Evolutionary conservation across 129 eudicot species (phyloP).

Genomic region (Saposhnikovia divaricata): DNA sequence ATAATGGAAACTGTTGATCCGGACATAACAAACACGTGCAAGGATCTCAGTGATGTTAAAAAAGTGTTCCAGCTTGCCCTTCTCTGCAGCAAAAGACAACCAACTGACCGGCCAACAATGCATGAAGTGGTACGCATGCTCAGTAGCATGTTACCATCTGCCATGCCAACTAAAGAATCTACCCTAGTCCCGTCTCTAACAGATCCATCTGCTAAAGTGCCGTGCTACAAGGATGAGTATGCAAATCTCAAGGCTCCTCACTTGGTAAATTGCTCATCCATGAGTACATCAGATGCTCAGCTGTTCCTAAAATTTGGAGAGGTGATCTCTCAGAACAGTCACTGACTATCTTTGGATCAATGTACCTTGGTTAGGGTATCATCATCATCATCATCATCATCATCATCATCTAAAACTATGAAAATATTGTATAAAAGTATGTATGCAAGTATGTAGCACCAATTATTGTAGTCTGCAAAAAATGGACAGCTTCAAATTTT

Average conservation of each 20-base stretch:
- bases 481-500: neutral
- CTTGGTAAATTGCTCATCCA: conserved; percentile 71
- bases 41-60: conserved; percentile 68
- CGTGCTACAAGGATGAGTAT: conserved; percentile 81
- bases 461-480: conserved; percentile 22
- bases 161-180: conserved; percentile 20
- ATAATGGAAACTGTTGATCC: conserved; percentile 95
- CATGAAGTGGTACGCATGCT: conserved; percentile 92
- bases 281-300: conserved; percentile 97
- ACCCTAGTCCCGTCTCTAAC: conserved; percentile 15
- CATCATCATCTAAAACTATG: neutral
- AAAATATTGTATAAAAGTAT: conserved; percentile 5
- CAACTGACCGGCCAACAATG: conserved; percentile 88
- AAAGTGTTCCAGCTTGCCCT: conserved; percentile 90
- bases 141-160: conserved; percentile 41
- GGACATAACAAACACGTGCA: conserved; percentile 61
- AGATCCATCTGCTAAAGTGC: conserved; percentile 46
- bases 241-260: conserved; percentile 90
- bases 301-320: conserved; percentile 89
- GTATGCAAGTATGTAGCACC: conserved; percentile 11
- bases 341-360: neutral
- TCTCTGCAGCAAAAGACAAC: conserved; percentile 86
- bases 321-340: conserved; percentile 88
- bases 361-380: neutral
- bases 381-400: neutral